phyloP scores from a whole-genome alignment of 2,329 filamentous ascomycete species.

The Pyrenophora teres region DNA sequence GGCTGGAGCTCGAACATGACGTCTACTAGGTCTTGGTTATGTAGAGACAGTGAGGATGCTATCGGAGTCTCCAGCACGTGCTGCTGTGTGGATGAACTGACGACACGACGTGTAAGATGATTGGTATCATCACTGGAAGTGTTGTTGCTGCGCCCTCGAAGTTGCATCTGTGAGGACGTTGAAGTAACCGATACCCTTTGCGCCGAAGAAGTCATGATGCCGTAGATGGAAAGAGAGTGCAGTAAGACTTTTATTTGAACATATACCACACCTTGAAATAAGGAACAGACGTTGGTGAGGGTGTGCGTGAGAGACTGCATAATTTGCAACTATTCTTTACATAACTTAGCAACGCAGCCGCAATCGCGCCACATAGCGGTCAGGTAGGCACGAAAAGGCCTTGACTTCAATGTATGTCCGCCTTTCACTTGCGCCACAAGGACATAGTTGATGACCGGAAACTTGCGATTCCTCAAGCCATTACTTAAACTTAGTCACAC shows the following conservation, averaged over 20 bases:
- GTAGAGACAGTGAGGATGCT: neutral
- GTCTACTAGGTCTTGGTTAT: slow-evolving; percentile 14
- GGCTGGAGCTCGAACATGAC: slow-evolving; percentile 15
- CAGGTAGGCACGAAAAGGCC: neutral
- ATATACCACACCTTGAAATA: neutral
- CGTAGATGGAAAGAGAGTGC: neutral
- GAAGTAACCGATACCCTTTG: neutral
- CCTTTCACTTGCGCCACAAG: neutral
- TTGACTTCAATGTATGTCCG: no score
- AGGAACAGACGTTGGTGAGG: neutral
- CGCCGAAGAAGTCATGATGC: neutral
- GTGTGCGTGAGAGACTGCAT: neutral
- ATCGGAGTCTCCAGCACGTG: neutral
- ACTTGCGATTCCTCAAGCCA: neutral
- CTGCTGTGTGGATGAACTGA: neutral
- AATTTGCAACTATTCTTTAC: neutral
- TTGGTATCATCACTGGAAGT: neutral
- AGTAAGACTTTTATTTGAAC: no score
- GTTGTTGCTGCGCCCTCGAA: neutral
- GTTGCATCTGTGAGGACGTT: neutral
- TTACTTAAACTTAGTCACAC: neutral
- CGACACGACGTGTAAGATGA: neutral
- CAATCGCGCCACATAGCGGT: neutral
- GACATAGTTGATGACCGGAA: no score
- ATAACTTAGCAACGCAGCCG: neutral